Conservation (phyloP, 225 moss, liverwort and hornwort genomes). For the Physcomitrium patens region DNA sequence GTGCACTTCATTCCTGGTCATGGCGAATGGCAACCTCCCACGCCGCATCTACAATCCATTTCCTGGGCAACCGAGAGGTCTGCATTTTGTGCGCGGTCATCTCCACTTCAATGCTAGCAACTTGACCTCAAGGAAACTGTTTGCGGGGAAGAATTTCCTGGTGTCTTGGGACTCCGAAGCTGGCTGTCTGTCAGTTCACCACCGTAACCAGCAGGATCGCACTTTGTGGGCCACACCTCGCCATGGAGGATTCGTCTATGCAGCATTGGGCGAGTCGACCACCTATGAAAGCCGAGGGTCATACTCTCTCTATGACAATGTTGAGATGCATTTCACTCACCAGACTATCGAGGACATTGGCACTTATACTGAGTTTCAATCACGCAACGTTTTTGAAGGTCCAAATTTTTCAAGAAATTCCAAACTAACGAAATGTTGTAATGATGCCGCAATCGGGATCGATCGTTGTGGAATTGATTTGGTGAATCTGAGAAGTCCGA, state of each 20-base stretch:
- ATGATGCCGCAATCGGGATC: background rate
- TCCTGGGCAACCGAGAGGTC: conserved; percentile 48
- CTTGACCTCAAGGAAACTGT: conserved; percentile 43
- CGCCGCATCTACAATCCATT: conserved; percentile 71
- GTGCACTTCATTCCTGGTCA: background rate
- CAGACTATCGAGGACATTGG: conserved; percentile 69
- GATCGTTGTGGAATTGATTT: conserved; percentile 15
- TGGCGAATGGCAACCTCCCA: conserved; percentile 29
- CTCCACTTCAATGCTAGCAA: conserved; percentile 44
- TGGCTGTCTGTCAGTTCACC: conserved; percentile 51
- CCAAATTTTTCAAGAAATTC: background rate
- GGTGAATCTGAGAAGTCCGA: background rate
- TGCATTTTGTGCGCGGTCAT: conserved; percentile 66
- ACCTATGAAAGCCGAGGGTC: conserved; percentile 78
- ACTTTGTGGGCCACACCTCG: conserved; percentile 61
- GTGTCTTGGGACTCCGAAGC: conserved; percentile 55
- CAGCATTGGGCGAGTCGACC: conserved; percentile 64
- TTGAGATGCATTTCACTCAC: conserved; percentile 57
- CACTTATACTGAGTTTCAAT: background rate
- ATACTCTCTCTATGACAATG: conserved; percentile 61
- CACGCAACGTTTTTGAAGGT: conserved; percentile 26
- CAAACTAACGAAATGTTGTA: background rate
- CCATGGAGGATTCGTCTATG: conserved; percentile 54
- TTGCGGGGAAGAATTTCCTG: conserved; percentile 62
- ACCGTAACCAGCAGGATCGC: conserved; percentile 52